Conservation (phyloP, 2,329 filamentous ascomycete species). For the Dissoconium aciculare region DNA sequence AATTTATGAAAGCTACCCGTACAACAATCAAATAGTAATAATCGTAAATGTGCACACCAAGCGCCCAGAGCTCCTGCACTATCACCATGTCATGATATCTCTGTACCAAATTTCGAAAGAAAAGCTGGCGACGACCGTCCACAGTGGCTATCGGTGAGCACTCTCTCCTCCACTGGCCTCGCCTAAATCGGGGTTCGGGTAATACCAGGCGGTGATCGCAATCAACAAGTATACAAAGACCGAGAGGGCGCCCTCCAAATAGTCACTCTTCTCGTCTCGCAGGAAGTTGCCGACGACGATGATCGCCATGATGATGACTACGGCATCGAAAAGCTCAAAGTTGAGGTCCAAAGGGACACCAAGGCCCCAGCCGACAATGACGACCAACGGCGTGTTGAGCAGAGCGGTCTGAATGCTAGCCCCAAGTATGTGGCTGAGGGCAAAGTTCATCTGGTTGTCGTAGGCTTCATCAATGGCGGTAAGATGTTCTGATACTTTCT, state of each 20-base stretch:
- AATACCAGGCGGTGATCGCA: constrained; percentile 46
- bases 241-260: constrained; percentile 71
- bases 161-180: too few species aligned
- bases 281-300: constrained; percentile 57
- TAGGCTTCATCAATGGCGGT: constrained; percentile 75
- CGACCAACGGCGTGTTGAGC: constrained; percentile 69
- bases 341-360: constrained; percentile 58
- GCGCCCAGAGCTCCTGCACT: too few species aligned
- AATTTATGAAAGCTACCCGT: too few species aligned
- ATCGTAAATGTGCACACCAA: too few species aligned
- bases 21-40: too few species aligned
- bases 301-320: constrained; percentile 67
- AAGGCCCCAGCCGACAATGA: constrained; percentile 72
- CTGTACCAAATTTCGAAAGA: too few species aligned
- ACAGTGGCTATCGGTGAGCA: too few species aligned
- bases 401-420: constrained; percentile 81
- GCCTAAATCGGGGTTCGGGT: constrained; percentile 46
- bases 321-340: constrained; percentile 77
- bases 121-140: too few species aligned
- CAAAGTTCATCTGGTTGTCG: constrained; percentile 64
- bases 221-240: constrained; percentile 54
- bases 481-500: constrained; percentile 74
- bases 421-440: constrained; percentile 70
- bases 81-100: too few species aligned
- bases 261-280: constrained; percentile 77